phyloP scores from a whole-genome alignment of 2,329 filamentous ascomycete genomes.

The Xylaria sp. region DNA sequence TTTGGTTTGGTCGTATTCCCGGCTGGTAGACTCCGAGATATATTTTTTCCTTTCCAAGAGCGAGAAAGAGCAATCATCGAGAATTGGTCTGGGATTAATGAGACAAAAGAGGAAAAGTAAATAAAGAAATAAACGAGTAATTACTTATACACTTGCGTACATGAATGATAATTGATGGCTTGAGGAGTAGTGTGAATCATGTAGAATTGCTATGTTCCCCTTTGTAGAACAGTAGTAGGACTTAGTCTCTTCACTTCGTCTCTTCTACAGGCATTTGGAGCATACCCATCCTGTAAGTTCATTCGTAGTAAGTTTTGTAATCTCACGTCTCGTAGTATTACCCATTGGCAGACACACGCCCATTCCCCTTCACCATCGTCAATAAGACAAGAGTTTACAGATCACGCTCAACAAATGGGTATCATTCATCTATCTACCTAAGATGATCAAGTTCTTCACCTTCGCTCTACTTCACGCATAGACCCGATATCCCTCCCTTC shows the following conservation, averaged over 20 bases:
- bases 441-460: conserved; percentile 38
- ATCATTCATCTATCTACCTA: conserved; percentile 51
- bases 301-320: too few species aligned
- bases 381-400: background rate
- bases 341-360: background rate
- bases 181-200: background rate
- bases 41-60: conserved; percentile 12
- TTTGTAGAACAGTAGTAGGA: too few species aligned
- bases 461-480: background rate
- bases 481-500: background rate
- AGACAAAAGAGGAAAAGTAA: background rate
- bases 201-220: background rate
- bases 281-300: too few species aligned
- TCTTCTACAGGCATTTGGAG: too few species aligned
- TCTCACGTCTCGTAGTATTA: too few species aligned
- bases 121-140: background rate
- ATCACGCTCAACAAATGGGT: conserved; percentile 43
- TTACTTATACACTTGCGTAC: background rate
- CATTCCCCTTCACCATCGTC: background rate
- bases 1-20: conserved; percentile 29
- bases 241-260: too few species aligned
- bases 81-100: background rate
- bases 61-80: conserved; percentile 22
- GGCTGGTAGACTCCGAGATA: conserved; percentile 48
- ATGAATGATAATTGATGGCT: too few species aligned